Conservation (phyloP, 2,329 filamentous ascomycete genomes). For the Ampelomyces quisqualis region DNA sequence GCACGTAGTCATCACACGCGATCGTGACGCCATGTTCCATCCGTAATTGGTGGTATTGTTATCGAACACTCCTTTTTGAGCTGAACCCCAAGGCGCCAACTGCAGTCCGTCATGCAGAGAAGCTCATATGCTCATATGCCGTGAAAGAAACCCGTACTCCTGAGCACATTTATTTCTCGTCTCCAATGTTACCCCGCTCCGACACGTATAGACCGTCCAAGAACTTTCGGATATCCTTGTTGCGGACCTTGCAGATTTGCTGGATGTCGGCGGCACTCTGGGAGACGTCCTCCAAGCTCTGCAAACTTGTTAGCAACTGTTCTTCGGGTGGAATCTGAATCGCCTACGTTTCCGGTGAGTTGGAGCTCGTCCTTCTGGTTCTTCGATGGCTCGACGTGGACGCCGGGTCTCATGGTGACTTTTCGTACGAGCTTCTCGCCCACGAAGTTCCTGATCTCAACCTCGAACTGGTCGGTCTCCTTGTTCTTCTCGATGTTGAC, state of each 20-base stretch:
- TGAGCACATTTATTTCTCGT: slow-evolving; percentile 53
- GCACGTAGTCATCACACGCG: not conserved
- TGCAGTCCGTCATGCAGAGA: slow-evolving; percentile 44
- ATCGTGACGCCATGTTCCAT: slow-evolving; percentile 14
- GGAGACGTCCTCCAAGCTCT: slow-evolving; percentile 89
- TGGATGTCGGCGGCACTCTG: slow-evolving; percentile 99
- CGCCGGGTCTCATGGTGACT: slow-evolving; percentile 84
- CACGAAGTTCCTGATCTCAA: slow-evolving; percentile 83
- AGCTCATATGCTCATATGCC: slow-evolving; percentile 46
- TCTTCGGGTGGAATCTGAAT: not conserved
- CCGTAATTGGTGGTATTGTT: slow-evolving; percentile 38
- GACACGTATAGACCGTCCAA: slow-evolving; percentile 99
- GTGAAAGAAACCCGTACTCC: slow-evolving; percentile 44
- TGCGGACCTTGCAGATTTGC: slow-evolving; percentile 98
- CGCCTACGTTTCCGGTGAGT: slow-evolving; percentile 72
- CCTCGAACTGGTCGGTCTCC: slow-evolving; percentile 83
- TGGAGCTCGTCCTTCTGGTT: slow-evolving; percentile 97
- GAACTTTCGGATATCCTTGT: slow-evolving; percentile 99
- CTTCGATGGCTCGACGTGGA: slow-evolving; percentile 86
- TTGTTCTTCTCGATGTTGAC: slow-evolving; percentile 97
- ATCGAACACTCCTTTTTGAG: slow-evolving; percentile 45
- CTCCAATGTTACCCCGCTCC: slow-evolving; percentile 96
- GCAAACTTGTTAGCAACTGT: slow-evolving; percentile 19
- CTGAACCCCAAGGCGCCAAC: slow-evolving; percentile 43
- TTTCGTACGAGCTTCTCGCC: slow-evolving; percentile 97